A percentile compares a stretch with the other conserved stretches of the same genome.
Conservation (phyloP, 148 eudicot genomes). For the Gaultheria prostrata region DNA sequence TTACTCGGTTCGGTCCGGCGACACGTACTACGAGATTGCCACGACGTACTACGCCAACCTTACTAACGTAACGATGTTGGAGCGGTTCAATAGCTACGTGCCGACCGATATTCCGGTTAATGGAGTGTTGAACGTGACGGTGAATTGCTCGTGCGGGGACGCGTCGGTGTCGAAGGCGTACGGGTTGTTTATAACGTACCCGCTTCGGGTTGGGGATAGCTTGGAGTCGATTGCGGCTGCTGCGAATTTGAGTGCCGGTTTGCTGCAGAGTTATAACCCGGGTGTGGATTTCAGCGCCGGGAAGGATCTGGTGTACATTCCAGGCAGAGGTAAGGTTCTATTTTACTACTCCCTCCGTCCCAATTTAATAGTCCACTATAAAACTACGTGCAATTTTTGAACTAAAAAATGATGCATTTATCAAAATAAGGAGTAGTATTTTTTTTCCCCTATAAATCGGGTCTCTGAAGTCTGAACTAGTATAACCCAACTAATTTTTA, state of each 20-base stretch:
- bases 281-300: conserved; percentile 44
- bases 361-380: too few relatives aligned
- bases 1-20: conserved; percentile 29
- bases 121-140: conserved; percentile 43
- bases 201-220: conserved; percentile 47
- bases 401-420: too few relatives aligned
- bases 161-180: conserved; percentile 45
- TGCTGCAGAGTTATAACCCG: conserved; percentile 61
- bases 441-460: too few relatives aligned
- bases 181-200: conserved; percentile 70
- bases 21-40: conserved; percentile 45
- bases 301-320: conserved; percentile 58
- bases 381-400: too few relatives aligned
- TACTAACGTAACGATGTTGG: conserved; percentile 40
- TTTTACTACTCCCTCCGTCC: too few relatives aligned
- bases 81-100: conserved; percentile 37
- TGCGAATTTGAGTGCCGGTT: conserved; percentile 32
- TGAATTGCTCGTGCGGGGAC: conserved; percentile 77
- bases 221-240: conserved; percentile 32
- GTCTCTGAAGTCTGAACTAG: too few relatives aligned
- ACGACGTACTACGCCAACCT: conserved; percentile 39
- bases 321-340: conserved; percentile 49
- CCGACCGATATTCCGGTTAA: conserved; percentile 27
- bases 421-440: too few relatives aligned
- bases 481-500: too few relatives aligned